Evolutionary conservation across 2,329 filamentous ascomycete genomes (phyloP).

Genomic region (Domatiomyces catenatus): DNA sequence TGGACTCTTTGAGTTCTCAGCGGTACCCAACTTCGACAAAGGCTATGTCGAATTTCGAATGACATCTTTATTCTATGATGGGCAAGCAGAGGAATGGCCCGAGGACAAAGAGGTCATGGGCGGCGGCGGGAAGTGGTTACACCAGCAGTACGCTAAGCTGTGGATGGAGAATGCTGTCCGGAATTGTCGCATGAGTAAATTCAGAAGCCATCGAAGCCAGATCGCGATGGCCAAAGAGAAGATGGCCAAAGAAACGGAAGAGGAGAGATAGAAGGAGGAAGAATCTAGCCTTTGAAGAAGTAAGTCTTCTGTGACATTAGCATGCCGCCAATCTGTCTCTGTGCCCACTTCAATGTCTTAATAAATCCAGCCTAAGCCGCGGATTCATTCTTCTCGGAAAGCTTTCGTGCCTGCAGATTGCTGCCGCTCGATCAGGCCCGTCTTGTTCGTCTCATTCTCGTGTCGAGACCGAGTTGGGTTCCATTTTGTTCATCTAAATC

Average conservation of each 20-base stretch:
- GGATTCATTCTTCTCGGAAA: slow-evolving; percentile 1
- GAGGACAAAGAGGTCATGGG: slow-evolving; percentile 26
- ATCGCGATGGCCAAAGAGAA: neutral
- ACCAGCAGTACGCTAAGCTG: slow-evolving; percentile 42
- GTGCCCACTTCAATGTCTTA: neutral
- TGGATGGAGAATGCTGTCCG: slow-evolving; percentile 39
- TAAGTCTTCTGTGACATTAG: neutral
- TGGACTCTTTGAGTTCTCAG: slow-evolving; percentile 51
- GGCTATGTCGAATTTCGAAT: slow-evolving; percentile 48
- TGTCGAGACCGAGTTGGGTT: neutral
- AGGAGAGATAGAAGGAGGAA: neutral
- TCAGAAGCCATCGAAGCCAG: neutral
- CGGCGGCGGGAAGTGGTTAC: slow-evolving; percentile 25
- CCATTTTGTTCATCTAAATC: neutral
- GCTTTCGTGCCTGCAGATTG: slow-evolving; percentile 3
- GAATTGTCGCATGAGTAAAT: slow-evolving; percentile 15
- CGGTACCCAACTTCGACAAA: slow-evolving; percentile 42
- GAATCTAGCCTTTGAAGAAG: too few species aligned
- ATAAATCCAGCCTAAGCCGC: neutral
- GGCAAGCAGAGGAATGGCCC: slow-evolving; percentile 33
- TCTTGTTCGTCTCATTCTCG: neutral
- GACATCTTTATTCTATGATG: slow-evolving; percentile 50
- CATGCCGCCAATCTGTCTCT: neutral
- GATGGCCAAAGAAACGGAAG: neutral
- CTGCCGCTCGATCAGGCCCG: neutral